A percentile compares a stretch with the other conserved stretches of the same genome.
Conservation (phyloP, 108 stramenopile species). For the Epithemia pelagica region DNA sequence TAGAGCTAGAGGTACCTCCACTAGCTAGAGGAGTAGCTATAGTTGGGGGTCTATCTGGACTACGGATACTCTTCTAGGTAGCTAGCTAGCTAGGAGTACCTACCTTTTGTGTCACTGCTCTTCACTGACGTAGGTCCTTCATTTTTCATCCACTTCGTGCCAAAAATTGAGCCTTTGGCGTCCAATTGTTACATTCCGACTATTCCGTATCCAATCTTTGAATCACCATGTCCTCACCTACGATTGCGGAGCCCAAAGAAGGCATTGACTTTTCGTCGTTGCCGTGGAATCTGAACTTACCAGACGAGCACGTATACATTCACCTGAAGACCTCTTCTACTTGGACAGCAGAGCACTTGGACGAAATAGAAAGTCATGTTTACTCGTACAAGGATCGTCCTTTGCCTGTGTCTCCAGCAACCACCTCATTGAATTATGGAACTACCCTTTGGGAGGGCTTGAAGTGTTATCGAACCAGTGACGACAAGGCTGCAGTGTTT, state of each 20-base stretch:
- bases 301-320: conserved; percentile 62
- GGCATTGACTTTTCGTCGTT: conserved; percentile 64
- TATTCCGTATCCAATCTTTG: too few species aligned
- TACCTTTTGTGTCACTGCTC: too few species aligned
- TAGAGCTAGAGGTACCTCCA: too few species aligned
- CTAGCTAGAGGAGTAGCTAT: too few species aligned
- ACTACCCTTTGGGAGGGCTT: conserved; percentile 86
- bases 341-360: conserved; percentile 66
- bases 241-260: conserved; percentile 27
- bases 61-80: too few species aligned
- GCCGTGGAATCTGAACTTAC: conserved; percentile 80
- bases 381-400: conserved; percentile 43
- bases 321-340: conserved; percentile 54
- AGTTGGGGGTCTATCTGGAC: too few species aligned
- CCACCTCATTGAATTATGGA: conserved; percentile 76
- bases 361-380: conserved; percentile 37
- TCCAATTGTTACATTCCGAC: too few species aligned
- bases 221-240: conserved; percentile 3
- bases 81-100: too few species aligned
- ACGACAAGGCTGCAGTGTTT: conserved; percentile 55
- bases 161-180: too few species aligned
- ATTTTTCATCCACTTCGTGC: too few species aligned
- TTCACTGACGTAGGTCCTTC: too few species aligned
- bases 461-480: conserved; percentile 57
- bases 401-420: conserved; percentile 55